Evolutionary conservation across 2,329 filamentous ascomycete species (phyloP), one percentile per base, ranked within the genome.

Genomic region (Paecilomyces dactylethromorphus): DNA sequence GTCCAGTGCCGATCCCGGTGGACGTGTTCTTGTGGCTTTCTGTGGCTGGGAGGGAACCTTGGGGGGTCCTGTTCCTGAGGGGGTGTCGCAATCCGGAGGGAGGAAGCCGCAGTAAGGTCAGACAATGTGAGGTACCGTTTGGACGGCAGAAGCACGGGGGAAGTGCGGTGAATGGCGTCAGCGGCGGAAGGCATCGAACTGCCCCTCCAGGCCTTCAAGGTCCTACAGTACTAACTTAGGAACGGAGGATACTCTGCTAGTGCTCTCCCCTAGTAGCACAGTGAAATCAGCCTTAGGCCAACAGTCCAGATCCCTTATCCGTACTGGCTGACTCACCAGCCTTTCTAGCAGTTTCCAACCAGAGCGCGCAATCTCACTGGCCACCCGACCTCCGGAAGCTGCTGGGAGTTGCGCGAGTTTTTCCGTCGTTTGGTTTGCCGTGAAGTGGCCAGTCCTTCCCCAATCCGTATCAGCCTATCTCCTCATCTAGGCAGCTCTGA

Each of bases 161-260:
- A n/a, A 52, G 39, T n/a, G 39, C 58, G 58, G 60, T 59, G 58
- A 64, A 65, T 67, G 65, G 65, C 65, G 65, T 67, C 60, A 64
- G 65, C 65, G 65, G 65, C 65, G 65, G 64, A 59, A 59, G 45
- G 56, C 59, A 58, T 60, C 63, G 63, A 62, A 60, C 57, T 31
- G 53, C 50, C 32, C 50, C 33, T 51, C 32, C 55, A 26, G 24
- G 24, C 55, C 53, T 39, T 50, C 24, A 56, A 50, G 31, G 39
- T 52, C 18, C 56, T 56, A 8, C 5, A 3, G n/a, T n/a, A n/a
- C n/a, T n/a, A n/a, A n/a, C n/a, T n/a, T n/a, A n/a, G n/a, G n/a
- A n/a, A n/a, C n/a, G n/a, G n/a, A 39, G 50, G 11, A 15, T 29
- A 52, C 24, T 22, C 7, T 52, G 24, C 18, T 35, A 35, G 15